Evolutionary conservation across 75 land plant genomes (phyloP).

Genomic region (Larix kaempferi): DNA sequence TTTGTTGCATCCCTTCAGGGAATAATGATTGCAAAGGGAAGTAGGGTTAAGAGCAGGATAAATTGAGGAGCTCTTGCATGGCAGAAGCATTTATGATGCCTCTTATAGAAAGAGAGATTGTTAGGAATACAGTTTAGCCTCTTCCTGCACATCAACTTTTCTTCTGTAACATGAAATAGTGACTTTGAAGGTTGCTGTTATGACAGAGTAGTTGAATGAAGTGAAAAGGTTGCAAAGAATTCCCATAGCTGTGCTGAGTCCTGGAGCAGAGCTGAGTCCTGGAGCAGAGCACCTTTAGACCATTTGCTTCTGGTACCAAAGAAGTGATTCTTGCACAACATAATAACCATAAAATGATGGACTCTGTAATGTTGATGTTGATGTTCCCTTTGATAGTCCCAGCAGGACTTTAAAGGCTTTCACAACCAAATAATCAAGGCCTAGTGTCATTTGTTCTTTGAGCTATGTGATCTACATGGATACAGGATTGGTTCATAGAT

Average conservation of each 20-base stretch:
- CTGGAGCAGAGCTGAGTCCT: background rate
- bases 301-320: constrained; percentile 3
- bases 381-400: background rate
- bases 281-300: background rate
- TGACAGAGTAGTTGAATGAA: background rate
- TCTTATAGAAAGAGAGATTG: background rate
- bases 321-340: background rate
- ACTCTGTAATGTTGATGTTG: background rate
- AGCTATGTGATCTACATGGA: background rate
- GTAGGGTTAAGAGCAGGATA: background rate
- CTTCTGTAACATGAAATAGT: background rate
- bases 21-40: background rate
- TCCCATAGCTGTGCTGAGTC: background rate
- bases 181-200: background rate
- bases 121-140: background rate
- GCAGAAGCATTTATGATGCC: background rate
- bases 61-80: background rate
- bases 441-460: background rate
- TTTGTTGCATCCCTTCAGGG: too few species aligned
- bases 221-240: background rate
- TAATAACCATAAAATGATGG: background rate
- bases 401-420: background rate
- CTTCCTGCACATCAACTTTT: background rate
- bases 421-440: background rate
- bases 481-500: background rate